Conservation (phyloP, 345 rosid species). For the Gossypium herbaceum region DNA sequence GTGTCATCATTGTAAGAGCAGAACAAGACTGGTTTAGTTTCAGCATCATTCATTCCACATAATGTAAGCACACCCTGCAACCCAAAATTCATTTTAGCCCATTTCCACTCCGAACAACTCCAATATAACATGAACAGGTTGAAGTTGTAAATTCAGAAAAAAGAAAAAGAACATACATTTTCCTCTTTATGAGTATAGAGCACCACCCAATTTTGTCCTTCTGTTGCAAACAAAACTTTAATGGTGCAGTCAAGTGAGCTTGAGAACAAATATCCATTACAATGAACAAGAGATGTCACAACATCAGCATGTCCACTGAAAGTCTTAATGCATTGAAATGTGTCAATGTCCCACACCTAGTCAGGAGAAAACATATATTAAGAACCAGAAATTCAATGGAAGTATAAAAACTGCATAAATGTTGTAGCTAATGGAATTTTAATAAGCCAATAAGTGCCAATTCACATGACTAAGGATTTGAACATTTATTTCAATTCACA, state of each 20-base stretch:
- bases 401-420: not conserved
- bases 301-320: conserved; percentile 16
- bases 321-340: not conserved
- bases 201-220: not conserved
- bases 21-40: not conserved
- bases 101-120: not conserved
- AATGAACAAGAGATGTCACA: conserved; percentile 23
- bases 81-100: not conserved
- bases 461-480: not conserved
- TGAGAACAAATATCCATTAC: not conserved
- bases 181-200: not conserved
- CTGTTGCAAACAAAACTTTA: not conserved
- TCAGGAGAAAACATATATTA: not conserved
- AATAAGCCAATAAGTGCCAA: not conserved
- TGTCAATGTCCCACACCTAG: conserved; percentile 14
- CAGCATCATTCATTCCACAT: conserved; percentile 2
- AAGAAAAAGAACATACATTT: not conserved
- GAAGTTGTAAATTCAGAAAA: not conserved
- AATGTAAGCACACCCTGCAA: not conserved
- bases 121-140: not conserved
- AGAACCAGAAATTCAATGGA: not conserved
- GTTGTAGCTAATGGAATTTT: not conserved
- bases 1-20: not conserved
- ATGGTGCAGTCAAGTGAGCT: not conserved
- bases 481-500: not conserved